A percentile compares a stretch with the other conserved stretches of the same genome.
phyloP scores from a whole-genome alignment of 2,329 filamentous ascomycete species.

The Neoscytalidium dimidiatum region DNA sequence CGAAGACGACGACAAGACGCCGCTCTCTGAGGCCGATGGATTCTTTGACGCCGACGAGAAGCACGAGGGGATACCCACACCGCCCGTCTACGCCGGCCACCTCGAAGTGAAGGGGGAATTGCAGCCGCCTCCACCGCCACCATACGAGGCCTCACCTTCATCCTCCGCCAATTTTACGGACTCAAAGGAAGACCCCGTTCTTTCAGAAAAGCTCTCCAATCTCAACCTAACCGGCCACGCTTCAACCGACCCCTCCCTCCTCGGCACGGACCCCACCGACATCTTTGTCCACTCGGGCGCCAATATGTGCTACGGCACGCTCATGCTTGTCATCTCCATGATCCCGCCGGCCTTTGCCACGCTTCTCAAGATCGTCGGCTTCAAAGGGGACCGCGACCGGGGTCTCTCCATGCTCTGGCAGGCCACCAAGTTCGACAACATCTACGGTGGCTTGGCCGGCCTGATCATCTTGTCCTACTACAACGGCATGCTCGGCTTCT shows the following conservation, averaged over 20 bases:
- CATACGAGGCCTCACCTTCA: slow-evolving; percentile 25
- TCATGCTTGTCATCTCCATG: slow-evolving; percentile 87
- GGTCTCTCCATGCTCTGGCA: slow-evolving; percentile 89
- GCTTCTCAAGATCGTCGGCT: slow-evolving; percentile 84
- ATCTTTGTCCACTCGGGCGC: slow-evolving; percentile 86
- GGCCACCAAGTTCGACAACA: slow-evolving; percentile 79
- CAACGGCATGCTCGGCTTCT: slow-evolving; percentile 80
- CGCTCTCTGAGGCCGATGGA: slow-evolving; percentile 24
- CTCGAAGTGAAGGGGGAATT: slow-evolving; percentile 26
- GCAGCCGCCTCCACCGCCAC: not conserved
- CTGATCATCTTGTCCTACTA: slow-evolving; percentile 83
- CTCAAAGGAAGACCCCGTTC: not conserved
- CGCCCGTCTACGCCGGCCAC: slow-evolving; percentile 51
- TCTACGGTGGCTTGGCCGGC: slow-evolving; percentile 89
- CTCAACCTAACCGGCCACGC: not conserved
- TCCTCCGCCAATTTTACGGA: not conserved
- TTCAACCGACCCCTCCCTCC: slow-evolving; percentile 41
- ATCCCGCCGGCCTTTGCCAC: slow-evolving; percentile 89
- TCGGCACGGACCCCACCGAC: slow-evolving; percentile 73
- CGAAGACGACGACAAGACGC: not conserved
- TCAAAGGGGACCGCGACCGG: slow-evolving; percentile 81
- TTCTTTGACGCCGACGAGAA: slow-evolving; percentile 61
- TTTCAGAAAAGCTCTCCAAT: not conserved
- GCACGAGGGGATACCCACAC: slow-evolving; percentile 47
- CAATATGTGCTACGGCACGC: slow-evolving; percentile 85